These are phyloP conservation scores for Phytophthora melonis DNA, from an alignment of 352 stramenopile genomes.

Conservation along the genomic window DNA sequence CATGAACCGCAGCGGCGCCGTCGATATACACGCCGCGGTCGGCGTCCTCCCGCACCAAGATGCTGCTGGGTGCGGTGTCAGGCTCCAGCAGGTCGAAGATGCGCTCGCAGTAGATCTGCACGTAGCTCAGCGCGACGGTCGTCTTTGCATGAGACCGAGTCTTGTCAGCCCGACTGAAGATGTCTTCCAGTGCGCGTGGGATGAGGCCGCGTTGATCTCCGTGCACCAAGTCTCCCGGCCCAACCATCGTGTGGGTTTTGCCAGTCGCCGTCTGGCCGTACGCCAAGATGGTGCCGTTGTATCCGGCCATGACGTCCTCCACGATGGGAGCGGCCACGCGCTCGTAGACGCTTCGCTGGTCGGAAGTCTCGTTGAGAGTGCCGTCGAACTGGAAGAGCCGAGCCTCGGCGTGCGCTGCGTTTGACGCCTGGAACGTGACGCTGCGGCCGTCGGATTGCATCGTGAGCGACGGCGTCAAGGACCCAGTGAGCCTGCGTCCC, in stretches of 20 bases:
- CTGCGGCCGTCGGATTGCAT: constrained; percentile 44
- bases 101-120: constrained; percentile 88
- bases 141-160: constrained; percentile 44
- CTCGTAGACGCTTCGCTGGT: constrained; percentile 64
- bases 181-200: constrained; percentile 65
- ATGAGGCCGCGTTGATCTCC: constrained; percentile 62
- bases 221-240: constrained; percentile 42
- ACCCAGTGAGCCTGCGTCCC: constrained; percentile 28
- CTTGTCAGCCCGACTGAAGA: constrained; percentile 56
- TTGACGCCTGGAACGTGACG: constrained; percentile 37
- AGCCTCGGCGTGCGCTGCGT: constrained; percentile 34
- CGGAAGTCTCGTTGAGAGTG: constrained; percentile 46
- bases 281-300: constrained; percentile 74
- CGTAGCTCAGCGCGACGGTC: constrained; percentile 71
- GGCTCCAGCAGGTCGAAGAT: constrained; percentile 75
- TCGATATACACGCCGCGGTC: constrained; percentile 77
- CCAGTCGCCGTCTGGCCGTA: constrained; percentile 75
- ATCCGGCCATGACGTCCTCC: constrained; percentile 69
- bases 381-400: constrained; percentile 72
- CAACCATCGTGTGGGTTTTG: constrained; percentile 82
- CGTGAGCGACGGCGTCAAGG: constrained; percentile 31
- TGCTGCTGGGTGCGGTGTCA: constrained; percentile 45
- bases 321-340: constrained; percentile 62
- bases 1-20: constrained; percentile 52
- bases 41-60: constrained; percentile 70